Conservation (phyloP, 2,329 filamentous ascomycete species). For the Emmonsiellopsis sp. region DNA sequence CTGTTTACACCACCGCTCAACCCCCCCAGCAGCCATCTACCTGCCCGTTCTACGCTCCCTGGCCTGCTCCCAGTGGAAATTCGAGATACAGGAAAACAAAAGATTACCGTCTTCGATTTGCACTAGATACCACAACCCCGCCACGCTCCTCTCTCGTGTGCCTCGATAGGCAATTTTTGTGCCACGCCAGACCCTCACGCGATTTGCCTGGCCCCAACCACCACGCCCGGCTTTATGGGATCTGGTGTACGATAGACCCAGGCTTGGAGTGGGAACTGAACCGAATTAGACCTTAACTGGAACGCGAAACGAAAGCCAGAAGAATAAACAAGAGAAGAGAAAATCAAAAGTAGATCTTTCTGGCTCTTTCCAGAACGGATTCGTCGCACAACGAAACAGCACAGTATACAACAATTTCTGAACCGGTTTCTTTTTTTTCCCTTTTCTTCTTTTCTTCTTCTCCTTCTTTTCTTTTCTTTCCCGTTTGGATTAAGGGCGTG, state of each 20-base stretch:
- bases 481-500: conserved; percentile 9
- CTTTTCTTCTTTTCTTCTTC: conserved; percentile 12
- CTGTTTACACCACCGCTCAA: too few relatives aligned
- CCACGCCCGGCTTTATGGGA: background rate
- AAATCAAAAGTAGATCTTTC: conserved; percentile 1
- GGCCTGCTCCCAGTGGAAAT: background rate
- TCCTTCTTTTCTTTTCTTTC: conserved; percentile 6
- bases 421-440: background rate
- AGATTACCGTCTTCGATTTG: background rate
- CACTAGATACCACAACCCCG: background rate
- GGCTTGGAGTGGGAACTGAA: background rate
- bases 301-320: background rate
- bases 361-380: conserved; percentile 1
- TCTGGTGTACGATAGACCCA: background rate
- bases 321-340: background rate
- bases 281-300: too few relatives aligned
- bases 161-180: background rate
- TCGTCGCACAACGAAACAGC: conserved; percentile 1
- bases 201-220: background rate
- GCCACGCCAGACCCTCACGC: background rate
- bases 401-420: background rate
- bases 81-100: background rate
- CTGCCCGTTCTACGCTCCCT: background rate
- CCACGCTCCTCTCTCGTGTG: background rate
- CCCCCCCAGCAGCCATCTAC: too few relatives aligned